Conservation (phyloP, 768 basidiomycete genomes). For the Crepidotus variabilis region DNA sequence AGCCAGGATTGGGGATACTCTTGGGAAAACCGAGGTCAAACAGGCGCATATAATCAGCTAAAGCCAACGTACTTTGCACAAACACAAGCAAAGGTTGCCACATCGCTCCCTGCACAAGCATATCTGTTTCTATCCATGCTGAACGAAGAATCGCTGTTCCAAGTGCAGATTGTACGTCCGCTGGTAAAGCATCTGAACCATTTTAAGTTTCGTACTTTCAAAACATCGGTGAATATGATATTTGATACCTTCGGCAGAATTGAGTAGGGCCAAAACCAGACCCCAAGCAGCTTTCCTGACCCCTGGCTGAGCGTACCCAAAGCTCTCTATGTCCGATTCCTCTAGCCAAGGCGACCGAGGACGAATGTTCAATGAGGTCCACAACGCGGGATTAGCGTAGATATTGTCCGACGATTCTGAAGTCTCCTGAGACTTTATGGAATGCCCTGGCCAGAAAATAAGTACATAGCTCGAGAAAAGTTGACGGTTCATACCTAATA, state of each 20-base stretch:
- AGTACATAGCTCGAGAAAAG: too few relatives aligned
- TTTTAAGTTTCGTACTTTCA: neutral
- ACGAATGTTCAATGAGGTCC: conserved; percentile 52
- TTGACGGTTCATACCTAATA: conserved; percentile 40
- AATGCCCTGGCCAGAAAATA: conserved; percentile 2
- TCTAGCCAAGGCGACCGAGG: conserved; percentile 36
- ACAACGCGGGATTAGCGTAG: conserved; percentile 50
- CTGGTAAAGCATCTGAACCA: conserved; percentile 19
- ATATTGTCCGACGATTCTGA: conserved; percentile 11
- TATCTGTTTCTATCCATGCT: conserved; percentile 66
- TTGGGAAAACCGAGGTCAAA: conserved; percentile 20
- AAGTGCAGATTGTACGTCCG: conserved; percentile 27
- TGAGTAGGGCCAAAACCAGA: conserved; percentile 43
- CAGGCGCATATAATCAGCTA: neutral
- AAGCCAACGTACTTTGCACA: conserved; percentile 52
- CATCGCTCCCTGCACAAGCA: conserved; percentile 61
- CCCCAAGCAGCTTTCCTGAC: conserved; percentile 73
- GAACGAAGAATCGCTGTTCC: conserved; percentile 62
- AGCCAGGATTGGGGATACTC: conserved; percentile 69
- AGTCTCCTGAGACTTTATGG: conserved; percentile 29
- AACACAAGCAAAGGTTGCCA: conserved; percentile 70
- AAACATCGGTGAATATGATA: neutral
- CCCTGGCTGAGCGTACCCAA: conserved; percentile 65
- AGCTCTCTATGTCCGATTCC: conserved; percentile 30
- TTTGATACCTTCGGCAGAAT: conserved; percentile 40